These are phyloP conservation scores for Colletotrichum scovillei DNA, from an alignment of 2,329 filamentous ascomycete genomes.

Conservation along the genomic window DNA sequence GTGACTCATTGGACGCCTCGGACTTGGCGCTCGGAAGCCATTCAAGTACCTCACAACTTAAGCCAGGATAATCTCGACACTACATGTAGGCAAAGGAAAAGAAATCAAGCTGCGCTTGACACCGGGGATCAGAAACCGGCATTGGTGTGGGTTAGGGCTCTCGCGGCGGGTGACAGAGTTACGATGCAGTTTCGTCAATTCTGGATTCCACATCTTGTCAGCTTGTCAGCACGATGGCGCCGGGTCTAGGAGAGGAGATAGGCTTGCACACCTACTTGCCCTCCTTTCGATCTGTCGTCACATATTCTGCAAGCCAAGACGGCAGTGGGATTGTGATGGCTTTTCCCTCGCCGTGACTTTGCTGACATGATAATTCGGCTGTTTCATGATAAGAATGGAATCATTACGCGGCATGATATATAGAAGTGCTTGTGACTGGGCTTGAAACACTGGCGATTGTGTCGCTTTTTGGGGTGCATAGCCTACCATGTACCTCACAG, in stretches of 20 bases:
- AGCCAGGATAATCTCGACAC: not conserved
- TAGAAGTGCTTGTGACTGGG: not conserved
- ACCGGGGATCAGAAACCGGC: not conserved
- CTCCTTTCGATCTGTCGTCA: not conserved
- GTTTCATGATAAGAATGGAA: not conserved
- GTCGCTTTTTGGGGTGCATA: not conserved
- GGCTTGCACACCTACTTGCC: not conserved
- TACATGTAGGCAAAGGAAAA: not conserved
- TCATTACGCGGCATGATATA: not conserved
- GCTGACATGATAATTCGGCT: not conserved
- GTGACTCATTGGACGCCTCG: not conserved
- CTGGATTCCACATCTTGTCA: not conserved
- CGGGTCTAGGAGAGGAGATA: not conserved
- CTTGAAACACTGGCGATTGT: not conserved
- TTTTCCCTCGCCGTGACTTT: not conserved
- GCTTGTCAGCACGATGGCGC: not conserved
- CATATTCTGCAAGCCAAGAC: not conserved
- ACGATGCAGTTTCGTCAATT: not conserved
- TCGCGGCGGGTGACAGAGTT: not conserved
- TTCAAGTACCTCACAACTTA: not conserved
- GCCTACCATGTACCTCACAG: constrained; percentile 9
- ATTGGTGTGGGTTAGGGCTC: not conserved
- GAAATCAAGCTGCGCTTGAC: not conserved
- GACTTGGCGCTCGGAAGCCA: not conserved
- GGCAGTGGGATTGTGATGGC: not conserved